Base-by-base conservation (phyloP, 2,329 filamentous ascomycete genomes). In the Colletotrichum musae region DNA sequence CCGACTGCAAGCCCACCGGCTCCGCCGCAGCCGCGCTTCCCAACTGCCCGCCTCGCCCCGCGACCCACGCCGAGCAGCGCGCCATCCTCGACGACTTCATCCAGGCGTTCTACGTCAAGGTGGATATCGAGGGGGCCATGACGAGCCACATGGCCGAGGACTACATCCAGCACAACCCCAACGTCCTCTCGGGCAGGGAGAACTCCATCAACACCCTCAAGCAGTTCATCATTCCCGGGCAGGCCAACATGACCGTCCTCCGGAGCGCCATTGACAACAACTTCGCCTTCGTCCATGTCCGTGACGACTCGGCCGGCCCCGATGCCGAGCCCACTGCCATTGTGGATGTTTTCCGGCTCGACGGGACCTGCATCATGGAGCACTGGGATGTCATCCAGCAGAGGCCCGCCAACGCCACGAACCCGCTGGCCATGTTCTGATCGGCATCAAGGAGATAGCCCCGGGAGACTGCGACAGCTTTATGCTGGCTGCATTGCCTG, bases 161-260 rank as follows among this genome's bases (percentile, higher is more conserved):
- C 21, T 70, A 64, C 45, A 58, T 70, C 18, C 70, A 70, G n/a
- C 58, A 68, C 39, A 71, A 67, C 39, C 67, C 67, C 6, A 53
- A 43, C 26, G 28, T 63, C 3, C 45, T 64, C 0, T 69, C 60
- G 1, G 65, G 65, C n/a, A 36, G 65, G 7, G 39, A 64, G 24
- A 54, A 26, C 39, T 43, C 60, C 12, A 12, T 56, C 15, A 48
- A 64, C 41, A 48, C 48, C 1, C 39, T 68, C 15, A 21, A 21
- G n/a, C 45, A 21, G 26, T 16, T 54, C 18, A 50, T 62, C 13
- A 54, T 48, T 12, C 48, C 59, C 6, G 59, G 26, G 3, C 18
- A 15, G 7, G 52, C 50, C n/a, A 62, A 67, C 26, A 43, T 67
- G 12, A 67, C 58, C n/a, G 28, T 67, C 45, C 36, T 62, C 10